These are phyloP conservation scores for Ceriops zippeliana DNA, from an alignment of 345 rosid species.

Conservation along the genomic window DNA sequence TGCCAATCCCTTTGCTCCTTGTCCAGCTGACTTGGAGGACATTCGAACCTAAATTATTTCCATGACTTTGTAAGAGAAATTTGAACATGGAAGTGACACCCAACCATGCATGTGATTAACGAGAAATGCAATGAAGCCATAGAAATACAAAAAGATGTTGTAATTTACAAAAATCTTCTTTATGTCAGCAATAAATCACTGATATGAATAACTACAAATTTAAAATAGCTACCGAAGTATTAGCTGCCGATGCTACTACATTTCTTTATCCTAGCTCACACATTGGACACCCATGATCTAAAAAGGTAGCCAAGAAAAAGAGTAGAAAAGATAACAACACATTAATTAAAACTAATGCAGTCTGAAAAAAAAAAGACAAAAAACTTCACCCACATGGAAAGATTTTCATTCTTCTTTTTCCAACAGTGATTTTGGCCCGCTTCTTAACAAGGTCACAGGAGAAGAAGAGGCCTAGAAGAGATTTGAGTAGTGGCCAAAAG, in stretches of 20 bases:
- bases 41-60: constrained; percentile 59
- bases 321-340: background rate
- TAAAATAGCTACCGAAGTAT: no score
- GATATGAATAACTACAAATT: no score
- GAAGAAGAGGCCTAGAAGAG: background rate
- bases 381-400: background rate
- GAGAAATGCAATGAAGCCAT: background rate
- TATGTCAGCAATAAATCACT: no score
- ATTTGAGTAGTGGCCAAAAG: background rate
- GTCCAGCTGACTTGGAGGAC: constrained; percentile 67
- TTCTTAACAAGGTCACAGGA: background rate
- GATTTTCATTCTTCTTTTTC: background rate
- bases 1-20: constrained; percentile 57
- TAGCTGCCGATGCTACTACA: no score
- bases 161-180: no score
- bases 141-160: background rate
- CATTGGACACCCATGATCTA: no score
- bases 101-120: background rate
- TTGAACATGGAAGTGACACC: background rate
- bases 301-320: no score
- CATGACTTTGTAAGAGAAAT: background rate
- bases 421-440: background rate
- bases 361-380: background rate
- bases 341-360: background rate
- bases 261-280: no score